Evolutionary conservation across 352 stramenopile genomes (phyloP), one percentile per base, ranked within the genome.

Genomic region (Albugo candida): DNA sequence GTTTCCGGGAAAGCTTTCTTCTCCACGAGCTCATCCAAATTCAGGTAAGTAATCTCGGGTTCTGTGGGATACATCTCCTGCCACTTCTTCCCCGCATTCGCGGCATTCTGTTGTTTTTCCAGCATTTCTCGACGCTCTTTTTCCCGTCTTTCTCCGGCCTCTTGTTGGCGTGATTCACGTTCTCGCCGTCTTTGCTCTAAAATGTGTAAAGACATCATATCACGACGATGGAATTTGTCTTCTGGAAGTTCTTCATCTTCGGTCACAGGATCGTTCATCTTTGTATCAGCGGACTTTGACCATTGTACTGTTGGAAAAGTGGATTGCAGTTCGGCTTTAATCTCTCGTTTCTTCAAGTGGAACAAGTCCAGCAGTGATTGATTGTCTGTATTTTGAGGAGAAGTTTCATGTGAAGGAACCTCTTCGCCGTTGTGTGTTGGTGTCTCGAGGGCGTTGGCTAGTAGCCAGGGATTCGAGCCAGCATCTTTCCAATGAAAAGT

Each of bases 161-260:
- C 70, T 14, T 80, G 61, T 5, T 56, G 56, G 19, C 82, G 84
- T 52, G 83, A 61, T 35, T 67, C 64, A 11, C 64, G 63, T 44
- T 86, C 76, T 36, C 60, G 31, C 31, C 61, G 62, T 27, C 69
- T 61, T 52, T 86, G 71, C 51, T 88, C 76, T 19, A 88, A 56
- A 59, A 82, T 83, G 48, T 83, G 74, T 73, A 88, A 86, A 12
- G 76, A 88, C 65, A 88, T 70, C 70, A 88, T 83, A 51, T 88
- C 71, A 39, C 76, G 74, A 39, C 66, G 67, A 27, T 88, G 76
- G 49, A 83, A 88, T 11, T 60, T 50, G n/a, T 88, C 71, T 46
- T 88, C 70, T 1, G 76, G 73, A 2, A 88, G 64, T 45, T 86
- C 71, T 54, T 82, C 70, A 20, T 85, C 70, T 38, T 87, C 70